Base-by-base conservation (phyloP, 176 grass and related monocot genomes). In the Oryza meridionalis region DNA sequence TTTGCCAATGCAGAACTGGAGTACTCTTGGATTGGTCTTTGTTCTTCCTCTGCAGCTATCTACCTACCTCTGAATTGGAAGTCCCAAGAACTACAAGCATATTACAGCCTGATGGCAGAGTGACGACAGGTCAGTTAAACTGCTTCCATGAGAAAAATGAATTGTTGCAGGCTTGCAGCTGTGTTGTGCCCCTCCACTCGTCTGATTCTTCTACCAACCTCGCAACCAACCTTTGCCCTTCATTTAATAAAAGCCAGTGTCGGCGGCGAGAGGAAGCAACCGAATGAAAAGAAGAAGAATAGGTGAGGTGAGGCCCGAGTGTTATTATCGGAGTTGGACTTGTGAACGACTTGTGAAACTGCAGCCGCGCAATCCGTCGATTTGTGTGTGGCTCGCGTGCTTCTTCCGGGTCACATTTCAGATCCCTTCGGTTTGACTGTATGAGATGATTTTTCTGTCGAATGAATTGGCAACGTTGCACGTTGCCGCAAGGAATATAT, bases 251-350 rank as follows among this genome's bases (percentile, higher is more conserved):
- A 58, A 82, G 74, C 13, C 24, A 17, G 84, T 84, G 90, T 92
- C 86, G 86, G 84, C 74, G 84, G 84, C 79, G 84, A 65, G 83
- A 75, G 69, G 78, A 92, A 89, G 86, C 90, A 89, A 86, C 64
- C 79, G 53, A 66, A 64, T 78, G 70, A 47, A 25, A 15, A 32
- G 19, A 7, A 7, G 38, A 40, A 29, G 43, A 77, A 75, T 45
- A 38, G 72, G 37, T 49, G 67, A 70, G 19, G 27, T 42, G 50
- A 19, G 50, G 55, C 58, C 62, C 17, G 65, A 43, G 35, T 70
- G 82, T 45, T 38, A 37, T 16, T 31, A 47, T 79, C 79, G 6
- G 86, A 92, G 53, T 13, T 72, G 86, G 83, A 92, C 86, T 24
- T 67, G 31, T 38, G 75, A 89, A 80, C 86, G 35, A 37, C 35